Evolutionary conservation across 225 moss, liverwort and hornwort species (phyloP), one percentile per base, ranked within the genome.

Genomic region (Anthoceros angustus): DNA sequence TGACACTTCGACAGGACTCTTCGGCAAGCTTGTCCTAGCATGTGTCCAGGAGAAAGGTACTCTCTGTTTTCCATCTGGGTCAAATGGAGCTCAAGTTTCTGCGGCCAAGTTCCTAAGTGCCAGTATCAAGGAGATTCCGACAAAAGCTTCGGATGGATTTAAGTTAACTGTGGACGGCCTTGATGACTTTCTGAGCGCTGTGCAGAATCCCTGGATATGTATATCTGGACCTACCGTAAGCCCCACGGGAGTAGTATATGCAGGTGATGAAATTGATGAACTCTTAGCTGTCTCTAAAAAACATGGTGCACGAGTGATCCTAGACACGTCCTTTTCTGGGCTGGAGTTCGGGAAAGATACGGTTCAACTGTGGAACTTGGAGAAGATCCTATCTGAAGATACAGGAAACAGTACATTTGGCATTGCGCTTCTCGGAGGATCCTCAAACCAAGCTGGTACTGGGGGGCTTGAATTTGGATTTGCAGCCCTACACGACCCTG

Each of bases 381-480:
- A 75, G 74, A 43, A 75, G 43, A 74, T 78, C 63, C 67, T 70
- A 39, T 66, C 69, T 46, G 67, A 63, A 48, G 62, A 39, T 5
- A 70, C 80, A 25, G 70, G 43, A 62, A 70, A 67, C 25, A 71
- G 77, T 39, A 50, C 74, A 12, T 81, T 79, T 65, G 80, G 84
- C 16, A 46, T 92, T 68, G 92, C 89, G 50, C 69, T 98, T 63
- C 64, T 98, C 23, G 98, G 98, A 49, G 81, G 84, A 42, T 84
- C 89, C 62, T 98, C 92, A 20, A 81, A 76, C 63, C 78, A 75
- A 63, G 63, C 92, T 74, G 89, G 92, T 78, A 91, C 83, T 40
- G 98, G 92, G 14, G 92, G 98, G 41, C 74, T 98, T 43, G 98
- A 89, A 77, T 91, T 92, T 63, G 87, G 91, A 61, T 92, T 87